Conservation (phyloP, 495 filamentous ascomycete genomes). For the Penicillium verhagenii region DNA sequence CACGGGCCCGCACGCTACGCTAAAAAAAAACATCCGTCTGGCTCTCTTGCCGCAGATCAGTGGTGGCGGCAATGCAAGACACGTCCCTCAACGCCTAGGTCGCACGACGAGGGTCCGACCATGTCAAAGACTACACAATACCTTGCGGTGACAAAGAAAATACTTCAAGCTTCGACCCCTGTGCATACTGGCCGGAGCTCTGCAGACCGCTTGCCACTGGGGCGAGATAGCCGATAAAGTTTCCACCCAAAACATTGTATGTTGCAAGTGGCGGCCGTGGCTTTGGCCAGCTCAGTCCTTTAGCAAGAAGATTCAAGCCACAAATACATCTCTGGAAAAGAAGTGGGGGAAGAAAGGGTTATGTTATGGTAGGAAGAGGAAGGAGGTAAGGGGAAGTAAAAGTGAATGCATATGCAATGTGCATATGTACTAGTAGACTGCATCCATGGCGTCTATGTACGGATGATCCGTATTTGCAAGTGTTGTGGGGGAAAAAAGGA, state of each 20-base stretch:
- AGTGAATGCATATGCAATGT: not conserved
- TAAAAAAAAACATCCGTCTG: not conserved
- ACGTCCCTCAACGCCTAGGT: slow-evolving; percentile 10
- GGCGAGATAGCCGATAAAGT: not conserved
- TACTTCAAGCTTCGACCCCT: slow-evolving; percentile 6
- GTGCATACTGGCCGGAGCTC: not conserved
- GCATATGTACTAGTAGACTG: too few relatives aligned
- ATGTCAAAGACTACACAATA: slow-evolving; percentile 7
- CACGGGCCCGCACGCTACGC: not conserved
- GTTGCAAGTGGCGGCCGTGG: not conserved
- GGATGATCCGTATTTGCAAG: not conserved
- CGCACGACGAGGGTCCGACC: not conserved
- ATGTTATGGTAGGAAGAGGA: too few relatives aligned
- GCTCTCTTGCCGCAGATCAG: slow-evolving; percentile 9
- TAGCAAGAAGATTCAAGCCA: not conserved
- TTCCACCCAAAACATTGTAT: not conserved
- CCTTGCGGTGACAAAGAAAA: slow-evolving; percentile 13
- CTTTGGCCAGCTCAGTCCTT: slow-evolving; percentile 5
- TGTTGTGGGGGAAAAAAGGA: too few relatives aligned
- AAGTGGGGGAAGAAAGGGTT: not conserved
- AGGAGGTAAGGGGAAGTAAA: not conserved
- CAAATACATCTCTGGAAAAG: not conserved
- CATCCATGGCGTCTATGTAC: not conserved
- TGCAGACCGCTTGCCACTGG: slow-evolving; percentile 1
- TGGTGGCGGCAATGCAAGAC: slow-evolving; percentile 26